These are phyloP conservation scores for Kuraishia molischiana DNA, from an alignment of 805 yeast species.

Conservation along the genomic window DNA sequence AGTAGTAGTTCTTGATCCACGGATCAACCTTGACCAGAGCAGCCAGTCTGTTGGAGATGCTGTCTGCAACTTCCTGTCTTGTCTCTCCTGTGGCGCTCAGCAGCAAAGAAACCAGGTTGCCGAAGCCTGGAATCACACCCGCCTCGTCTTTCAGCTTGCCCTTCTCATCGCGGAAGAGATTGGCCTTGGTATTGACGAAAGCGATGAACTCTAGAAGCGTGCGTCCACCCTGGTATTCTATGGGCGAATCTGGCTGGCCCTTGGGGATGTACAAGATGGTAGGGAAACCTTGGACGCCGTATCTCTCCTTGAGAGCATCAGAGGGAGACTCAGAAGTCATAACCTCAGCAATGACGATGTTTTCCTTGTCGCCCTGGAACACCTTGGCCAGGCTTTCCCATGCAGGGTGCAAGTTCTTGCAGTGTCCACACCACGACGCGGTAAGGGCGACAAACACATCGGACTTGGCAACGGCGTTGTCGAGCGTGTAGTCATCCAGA, in stretches of 20 bases:
- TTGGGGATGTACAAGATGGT: conserved; percentile 39
- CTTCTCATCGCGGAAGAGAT: conserved; percentile 26
- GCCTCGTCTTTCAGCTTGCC: conserved; percentile 29
- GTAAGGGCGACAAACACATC: conserved; percentile 43
- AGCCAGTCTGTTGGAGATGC: not conserved
- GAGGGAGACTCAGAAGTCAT: conserved; percentile 37
- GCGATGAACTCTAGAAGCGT: conserved; percentile 35
- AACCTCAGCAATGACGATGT: conserved; percentile 33
- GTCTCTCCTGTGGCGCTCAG: not conserved
- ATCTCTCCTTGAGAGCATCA: conserved; percentile 28
- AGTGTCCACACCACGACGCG: conserved; percentile 52
- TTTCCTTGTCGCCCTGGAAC: conserved; percentile 28
- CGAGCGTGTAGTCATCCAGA: conserved; percentile 24
- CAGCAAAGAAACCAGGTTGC: conserved; percentile 11
- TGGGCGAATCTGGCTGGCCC: conserved; percentile 24
- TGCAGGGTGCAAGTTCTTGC: conserved; percentile 40
- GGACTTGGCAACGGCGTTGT: conserved; percentile 25
- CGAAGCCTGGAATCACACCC: conserved; percentile 28
- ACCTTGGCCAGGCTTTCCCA: conserved; percentile 41
- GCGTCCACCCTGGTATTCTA: conserved; percentile 29
- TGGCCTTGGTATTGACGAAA: conserved; percentile 36
- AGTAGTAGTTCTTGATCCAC: conserved; percentile 31
- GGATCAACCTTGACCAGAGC: not conserved
- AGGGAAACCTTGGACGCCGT: conserved; percentile 39
- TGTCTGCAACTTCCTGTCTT: conserved; percentile 1